Base-by-base conservation (phyloP, 805 yeast species). In the Cephaloascus fragrans region DNA sequence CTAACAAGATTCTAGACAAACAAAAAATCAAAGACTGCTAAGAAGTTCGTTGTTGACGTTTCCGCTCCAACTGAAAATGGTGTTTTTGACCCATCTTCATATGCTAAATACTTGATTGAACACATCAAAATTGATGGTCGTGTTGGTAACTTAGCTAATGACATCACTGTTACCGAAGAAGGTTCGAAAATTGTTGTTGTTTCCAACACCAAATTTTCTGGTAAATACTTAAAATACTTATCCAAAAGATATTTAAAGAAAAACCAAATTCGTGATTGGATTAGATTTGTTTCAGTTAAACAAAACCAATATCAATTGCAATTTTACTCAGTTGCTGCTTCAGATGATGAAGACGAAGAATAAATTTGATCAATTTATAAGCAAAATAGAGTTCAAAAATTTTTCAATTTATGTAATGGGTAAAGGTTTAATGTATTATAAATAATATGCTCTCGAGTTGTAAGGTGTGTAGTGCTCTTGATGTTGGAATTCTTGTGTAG, bases 231-330 rank as follows among this genome's bases (percentile, higher is more conserved):
- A 71, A 93, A 94, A 80, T 93, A 93, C 94, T 78, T 93, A 69
- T 86, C 97, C 64, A 94, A 93, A 88, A 90, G 95, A 80, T 93
- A 86, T 93, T 86, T 93, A 75, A 94, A 90, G 95, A 93, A 93
- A 86, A 87, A 89, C 90, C 95, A 86, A 76, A 85, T 90, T 78
- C 88, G 97, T 80, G 97, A 93, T 80, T 90, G 97, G 97, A 89
- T 90, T 74, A 93, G 97, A 81, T 89, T 90, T 64, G 96, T 90
- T 55, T 85, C 97, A 53, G 81, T 83, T 64, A 83, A 88, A 77
- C 84, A 85, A 73, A 86, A 89, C 83, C 81, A 79, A 71, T 93
- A 93, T 86, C 84, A 84, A 72, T 80, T 90, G 77, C 89, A 93
- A 73, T 90, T 90, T 96, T 93, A 86, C 96, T 87, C 94, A 71